Conservation (phyloP, 2,329 filamentous ascomycete species). For the Fusarium sororula region DNA sequence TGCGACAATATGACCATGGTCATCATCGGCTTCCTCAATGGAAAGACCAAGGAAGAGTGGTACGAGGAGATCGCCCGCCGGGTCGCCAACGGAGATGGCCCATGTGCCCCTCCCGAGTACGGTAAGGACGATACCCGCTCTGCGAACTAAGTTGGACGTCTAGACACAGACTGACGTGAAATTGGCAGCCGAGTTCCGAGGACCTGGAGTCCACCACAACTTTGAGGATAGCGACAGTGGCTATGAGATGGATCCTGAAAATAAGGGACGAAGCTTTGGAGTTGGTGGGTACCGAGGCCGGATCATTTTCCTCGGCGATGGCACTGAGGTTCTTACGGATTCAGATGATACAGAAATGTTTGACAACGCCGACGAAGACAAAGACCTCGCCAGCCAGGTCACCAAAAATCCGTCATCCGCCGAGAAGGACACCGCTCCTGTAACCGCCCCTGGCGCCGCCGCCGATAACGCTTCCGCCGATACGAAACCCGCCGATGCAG, state of each 20-base stretch:
- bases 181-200: conserved; percentile 79
- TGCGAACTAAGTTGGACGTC: background rate
- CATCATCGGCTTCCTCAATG: conserved; percentile 87
- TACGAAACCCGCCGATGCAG: conserved; percentile 38
- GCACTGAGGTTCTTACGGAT: conserved; percentile 89
- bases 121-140: conserved; percentile 75
- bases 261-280: conserved; percentile 69
- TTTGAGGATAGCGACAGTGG: conserved; percentile 82
- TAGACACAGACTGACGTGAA: conserved; percentile 26
- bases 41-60: conserved; percentile 96
- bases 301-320: conserved; percentile 95
- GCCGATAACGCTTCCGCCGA: conserved; percentile 36
- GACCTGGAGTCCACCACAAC: conserved; percentile 82
- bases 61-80: conserved; percentile 94
- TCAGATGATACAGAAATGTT: conserved; percentile 94
- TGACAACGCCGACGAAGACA: conserved; percentile 84
- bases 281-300: conserved; percentile 79
- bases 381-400: conserved; percentile 86
- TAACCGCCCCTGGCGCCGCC: conserved; percentile 30
- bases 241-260: conserved; percentile 79
- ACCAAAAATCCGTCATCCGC: conserved; percentile 61
- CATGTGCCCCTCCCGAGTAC: conserved; percentile 98
- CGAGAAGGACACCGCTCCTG: conserved; percentile 38
- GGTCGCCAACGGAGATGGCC: conserved; percentile 95
- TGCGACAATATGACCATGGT: conserved; percentile 99